Evolutionary conservation across 106 monocot species (phyloP), one percentile per base, ranked within the genome.

Genomic region (Gastrodia elata): DNA sequence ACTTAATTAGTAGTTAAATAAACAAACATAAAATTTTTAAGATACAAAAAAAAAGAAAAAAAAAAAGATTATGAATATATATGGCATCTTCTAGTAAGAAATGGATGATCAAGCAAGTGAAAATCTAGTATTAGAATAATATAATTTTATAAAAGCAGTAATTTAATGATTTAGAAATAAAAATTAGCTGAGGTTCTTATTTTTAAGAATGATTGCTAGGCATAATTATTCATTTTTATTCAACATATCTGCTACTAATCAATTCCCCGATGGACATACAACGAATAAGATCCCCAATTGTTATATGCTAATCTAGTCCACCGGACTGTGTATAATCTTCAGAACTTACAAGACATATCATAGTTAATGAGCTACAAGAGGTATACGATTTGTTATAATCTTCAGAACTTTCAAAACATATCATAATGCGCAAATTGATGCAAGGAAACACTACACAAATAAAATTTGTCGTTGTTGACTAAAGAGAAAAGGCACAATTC

Each of bases 241-340:
- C n/a, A 22, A 40, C 33, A 69, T 0, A 37, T 37, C 22, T 36
- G 67, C 16, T 39, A 9, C 33, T 41, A 40, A 69, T 25, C 11
- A 11, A 26, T 24, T 69, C 38, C 24, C 38, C 4, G 2, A 6
- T 7, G 57, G 27, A 83, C 91, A 84, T 83, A 91, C 95, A 83
- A 95, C 85, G 95, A 95, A 43, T 92, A 68, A 38, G 92, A 85
- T 77, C 87, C 57, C 68, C 95, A 91, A 57, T 82, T 87, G 42
- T 85, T 89, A 61, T 84, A 80, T 65, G 89, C 95, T 75, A 91
- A 81, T 25, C 95, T 89, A 28, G 95, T 95, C 48, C 95, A 87
- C 48, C 95, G 92, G 76, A 95, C 82, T 95, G 95, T 41, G 92
- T 80, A 77, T 95, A 95, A 72, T 89, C 95, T 69, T 89, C 83